These are phyloP conservation scores for Seiridium unicorne DNA, from an alignment of 2,329 filamentous ascomycete species.

Conservation along the genomic window DNA sequence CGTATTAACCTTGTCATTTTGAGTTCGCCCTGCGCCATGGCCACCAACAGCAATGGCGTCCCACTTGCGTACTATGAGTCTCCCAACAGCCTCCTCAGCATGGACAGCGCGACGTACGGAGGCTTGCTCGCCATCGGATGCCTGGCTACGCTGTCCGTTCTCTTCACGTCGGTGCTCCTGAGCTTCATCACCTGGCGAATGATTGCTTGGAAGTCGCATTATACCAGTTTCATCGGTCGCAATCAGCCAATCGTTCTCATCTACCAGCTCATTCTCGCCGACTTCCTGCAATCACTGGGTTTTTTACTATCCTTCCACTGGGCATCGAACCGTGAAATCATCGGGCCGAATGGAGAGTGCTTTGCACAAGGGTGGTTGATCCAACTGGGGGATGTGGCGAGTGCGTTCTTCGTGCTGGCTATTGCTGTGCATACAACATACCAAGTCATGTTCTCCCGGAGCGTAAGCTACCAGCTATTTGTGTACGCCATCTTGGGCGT, in stretches of 20 bases:
- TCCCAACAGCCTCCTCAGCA: slow-evolving; percentile 18
- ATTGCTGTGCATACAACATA: slow-evolving; percentile 55
- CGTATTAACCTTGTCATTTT: not conserved
- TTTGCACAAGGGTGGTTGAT: slow-evolving; percentile 56
- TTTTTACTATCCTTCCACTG: slow-evolving; percentile 52
- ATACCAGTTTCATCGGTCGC: slow-evolving; percentile 23
- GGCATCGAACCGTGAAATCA: slow-evolving; percentile 41
- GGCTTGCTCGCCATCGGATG: slow-evolving; percentile 43
- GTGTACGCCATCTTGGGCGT: slow-evolving; percentile 30
- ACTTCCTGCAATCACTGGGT: slow-evolving; percentile 46
- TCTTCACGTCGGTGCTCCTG: slow-evolving; percentile 40
- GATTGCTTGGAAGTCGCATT: slow-evolving; percentile 33
- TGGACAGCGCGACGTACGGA: slow-evolving; percentile 12
- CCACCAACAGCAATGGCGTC: slow-evolving; percentile 11
- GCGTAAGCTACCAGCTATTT: slow-evolving; percentile 38
- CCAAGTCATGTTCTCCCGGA: slow-evolving; percentile 43
- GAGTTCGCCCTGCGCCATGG: slow-evolving; percentile 8
- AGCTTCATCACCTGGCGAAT: slow-evolving; percentile 44
- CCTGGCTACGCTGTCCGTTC: slow-evolving; percentile 44
- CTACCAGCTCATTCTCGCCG: slow-evolving; percentile 52
- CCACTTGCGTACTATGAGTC: slow-evolving; percentile 15
- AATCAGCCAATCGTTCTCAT: slow-evolving; percentile 56
- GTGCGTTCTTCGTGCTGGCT: slow-evolving; percentile 50
- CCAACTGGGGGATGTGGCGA: slow-evolving; percentile 50
- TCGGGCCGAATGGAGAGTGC: slow-evolving; percentile 43